Conservation (phyloP, 495 filamentous ascomycete species). For the Aspergillus indologenus region DNA sequence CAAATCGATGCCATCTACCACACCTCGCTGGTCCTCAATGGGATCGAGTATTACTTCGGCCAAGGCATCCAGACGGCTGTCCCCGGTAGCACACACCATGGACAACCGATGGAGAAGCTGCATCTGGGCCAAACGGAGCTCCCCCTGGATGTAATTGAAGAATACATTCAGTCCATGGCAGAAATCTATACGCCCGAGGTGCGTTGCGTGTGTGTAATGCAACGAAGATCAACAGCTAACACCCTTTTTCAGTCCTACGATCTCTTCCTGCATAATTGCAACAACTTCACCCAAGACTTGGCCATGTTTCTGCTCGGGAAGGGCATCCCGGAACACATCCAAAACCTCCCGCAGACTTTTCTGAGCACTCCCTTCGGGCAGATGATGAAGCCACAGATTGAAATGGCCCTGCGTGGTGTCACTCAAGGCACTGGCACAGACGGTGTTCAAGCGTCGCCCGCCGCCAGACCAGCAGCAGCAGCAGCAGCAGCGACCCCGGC, state of each 20-base stretch:
- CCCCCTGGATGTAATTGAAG: constrained; percentile 77
- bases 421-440: constrained; percentile 50
- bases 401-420: constrained; percentile 65
- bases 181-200: constrained; percentile 81
- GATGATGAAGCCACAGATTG: constrained; percentile 82
- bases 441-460: constrained; percentile 22
- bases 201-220: constrained; percentile 17
- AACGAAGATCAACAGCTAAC: constrained; percentile 7
- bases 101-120: constrained; percentile 73
- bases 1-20: constrained; percentile 90
- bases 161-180: constrained; percentile 83
- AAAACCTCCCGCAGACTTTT: constrained; percentile 81
- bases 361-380: constrained; percentile 87
- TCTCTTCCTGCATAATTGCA: constrained; percentile 90
- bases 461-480: constrained; percentile 18
- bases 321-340: constrained; percentile 84
- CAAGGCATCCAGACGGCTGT: constrained; percentile 73
- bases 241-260: constrained; percentile 67
- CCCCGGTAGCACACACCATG: constrained; percentile 82
- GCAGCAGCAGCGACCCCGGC: constrained; percentile 16
- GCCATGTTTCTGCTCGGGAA: constrained; percentile 86
- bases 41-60: constrained; percentile 73
- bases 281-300: constrained; percentile 96
- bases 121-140: constrained; percentile 72
- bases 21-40: constrained; percentile 78